Evolutionary conservation across 441 rosid genomes (phyloP), one percentile per base, ranked within the genome.

Genomic region (Eruca vesicaria): DNA sequence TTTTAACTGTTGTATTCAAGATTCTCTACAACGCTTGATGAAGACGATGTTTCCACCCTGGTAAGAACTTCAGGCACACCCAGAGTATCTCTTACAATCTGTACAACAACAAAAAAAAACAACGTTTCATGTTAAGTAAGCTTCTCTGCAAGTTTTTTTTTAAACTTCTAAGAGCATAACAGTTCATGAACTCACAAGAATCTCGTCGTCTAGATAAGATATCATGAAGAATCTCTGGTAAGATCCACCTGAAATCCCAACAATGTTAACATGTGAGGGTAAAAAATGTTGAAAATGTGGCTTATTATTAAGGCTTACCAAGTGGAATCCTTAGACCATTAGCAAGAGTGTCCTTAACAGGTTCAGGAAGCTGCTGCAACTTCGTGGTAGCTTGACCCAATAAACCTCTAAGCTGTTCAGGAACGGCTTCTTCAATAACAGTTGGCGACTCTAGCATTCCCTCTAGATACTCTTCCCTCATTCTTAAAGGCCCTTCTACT

Each of bases 161-260:
- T n/a, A n/a, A 28, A 69, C 4, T 18, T 26, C n/a, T 21, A 32
- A 28, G 55, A 28, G 7, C 55, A 57, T 23, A 57, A 57, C 11
- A 33, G 0, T 58, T 18, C 4, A 10, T 1, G 0, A 9, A 59
- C 80, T 71, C 28, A 77, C 80, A 65, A 77, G 80, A 58, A 77
- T 92, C 88, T 94, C 98, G 56, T 90, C 97, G 63, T 94, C 98
- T 63, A 94, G 88, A 82, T 91, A 91, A 68, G 97, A 90, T 74
- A 94, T 91, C 94, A 90, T 87, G 86, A 94, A 94, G 72, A 91
- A 87, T 78, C 97, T 89, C 73, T 90, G 90, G 77, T 86, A 91
- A 72, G 89, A 68, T 71, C 97, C 94, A 82, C 86, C 98, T 94
- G 82, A 72, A 88, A 70, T 78, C 52, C 71, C 8, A 68, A 62